A percentile compares a stretch with the other conserved stretches of the same genome.
Evolutionary conservation across 805 yeast genomes (phyloP).

Genomic region (Candida xiaguanensis): DNA sequence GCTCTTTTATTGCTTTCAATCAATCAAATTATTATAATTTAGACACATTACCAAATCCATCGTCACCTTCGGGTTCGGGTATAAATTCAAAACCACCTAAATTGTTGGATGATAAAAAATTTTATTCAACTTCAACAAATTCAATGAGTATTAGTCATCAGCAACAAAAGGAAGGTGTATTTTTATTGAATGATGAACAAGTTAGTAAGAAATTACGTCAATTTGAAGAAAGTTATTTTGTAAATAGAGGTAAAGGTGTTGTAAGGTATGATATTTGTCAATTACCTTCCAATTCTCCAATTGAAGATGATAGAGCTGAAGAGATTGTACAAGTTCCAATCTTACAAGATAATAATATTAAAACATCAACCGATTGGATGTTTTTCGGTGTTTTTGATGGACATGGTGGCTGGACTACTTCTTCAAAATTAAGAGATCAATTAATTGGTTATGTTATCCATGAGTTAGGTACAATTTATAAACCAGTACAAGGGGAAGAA

Average conservation of each 20-base stretch:
- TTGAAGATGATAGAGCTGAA: slow-evolving; percentile 91
- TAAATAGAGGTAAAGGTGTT: slow-evolving; percentile 85
- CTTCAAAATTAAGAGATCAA: slow-evolving; percentile 77
- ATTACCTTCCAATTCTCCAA: slow-evolving; percentile 86
- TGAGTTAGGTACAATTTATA: slow-evolving; percentile 66
- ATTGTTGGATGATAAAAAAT: slow-evolving; percentile 15
- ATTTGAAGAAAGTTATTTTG: slow-evolving; percentile 73
- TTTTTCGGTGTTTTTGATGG: slow-evolving; percentile 97
- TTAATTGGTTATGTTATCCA: slow-evolving; percentile 72
- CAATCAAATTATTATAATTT: slow-evolving; percentile 39
- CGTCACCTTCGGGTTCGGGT: neutral
- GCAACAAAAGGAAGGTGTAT: slow-evolving; percentile 53
- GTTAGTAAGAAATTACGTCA: slow-evolving; percentile 66
- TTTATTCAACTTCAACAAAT: slow-evolving; percentile 40
- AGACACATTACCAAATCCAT: slow-evolving; percentile 28
- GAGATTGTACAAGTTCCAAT: slow-evolving; percentile 71
- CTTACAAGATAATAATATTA: slow-evolving; percentile 54
- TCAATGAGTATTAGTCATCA: slow-evolving; percentile 44
- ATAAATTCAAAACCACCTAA: neutral
- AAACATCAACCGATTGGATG: slow-evolving; percentile 69
- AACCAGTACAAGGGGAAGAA: slow-evolving; percentile 46
- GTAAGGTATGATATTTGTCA: slow-evolving; percentile 85
- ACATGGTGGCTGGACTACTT: slow-evolving; percentile 94
- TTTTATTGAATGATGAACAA: slow-evolving; percentile 61
- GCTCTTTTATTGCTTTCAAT: slow-evolving; percentile 38